Percentiles rank a stretch among this genome's conserved stretches.
These are phyloP conservation scores for Hymenoscyphus repandus DNA, from an alignment of 2,329 filamentous ascomycete genomes.

Conservation along the genomic window DNA sequence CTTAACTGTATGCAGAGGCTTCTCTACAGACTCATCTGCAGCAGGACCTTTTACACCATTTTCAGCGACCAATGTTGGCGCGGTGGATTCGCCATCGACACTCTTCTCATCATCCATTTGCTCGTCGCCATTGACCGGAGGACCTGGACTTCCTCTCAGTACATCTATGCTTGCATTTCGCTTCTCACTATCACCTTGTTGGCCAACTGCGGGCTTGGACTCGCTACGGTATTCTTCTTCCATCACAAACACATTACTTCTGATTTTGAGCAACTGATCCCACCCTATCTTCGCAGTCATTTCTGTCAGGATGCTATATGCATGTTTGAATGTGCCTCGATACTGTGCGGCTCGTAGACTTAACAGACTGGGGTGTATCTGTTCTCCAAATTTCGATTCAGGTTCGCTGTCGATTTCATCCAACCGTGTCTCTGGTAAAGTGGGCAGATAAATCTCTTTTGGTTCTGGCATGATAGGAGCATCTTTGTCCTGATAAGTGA, in stretches of 20 bases:
- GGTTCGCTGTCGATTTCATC: constrained; percentile 96
- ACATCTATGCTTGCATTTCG: constrained; percentile 77
- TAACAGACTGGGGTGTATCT: constrained; percentile 79
- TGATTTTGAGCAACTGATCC: constrained; percentile 91
- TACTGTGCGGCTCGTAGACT: constrained; percentile 85
- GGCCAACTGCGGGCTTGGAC: constrained; percentile 55
- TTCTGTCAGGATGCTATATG: constrained; percentile 89
- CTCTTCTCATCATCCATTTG: constrained; percentile 31
- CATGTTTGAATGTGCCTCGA: constrained; percentile 91
- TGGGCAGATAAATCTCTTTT: constrained; percentile 78
- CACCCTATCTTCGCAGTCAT: constrained; percentile 96
- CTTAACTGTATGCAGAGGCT: constrained; percentile 72
- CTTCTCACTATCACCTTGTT: constrained; percentile 40
- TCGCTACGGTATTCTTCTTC: constrained; percentile 96
- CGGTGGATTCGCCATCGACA: constrained; percentile 26
- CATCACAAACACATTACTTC: constrained; percentile 98
- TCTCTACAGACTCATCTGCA: constrained; percentile 53
- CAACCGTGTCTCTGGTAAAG: constrained; percentile 80
- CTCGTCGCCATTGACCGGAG: constrained; percentile 39
- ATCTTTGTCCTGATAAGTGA: constrained; percentile 98
- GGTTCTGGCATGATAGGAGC: constrained; percentile 92
- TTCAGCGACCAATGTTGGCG: constrained; percentile 22
- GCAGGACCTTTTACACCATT: constrained; percentile 20
- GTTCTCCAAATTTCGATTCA: constrained; percentile 73
- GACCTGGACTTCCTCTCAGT: constrained; percentile 64